phyloP scores from a whole-genome alignment of 1,284 basidiomycete genomes.

The Naganishia cerealis region DNA sequence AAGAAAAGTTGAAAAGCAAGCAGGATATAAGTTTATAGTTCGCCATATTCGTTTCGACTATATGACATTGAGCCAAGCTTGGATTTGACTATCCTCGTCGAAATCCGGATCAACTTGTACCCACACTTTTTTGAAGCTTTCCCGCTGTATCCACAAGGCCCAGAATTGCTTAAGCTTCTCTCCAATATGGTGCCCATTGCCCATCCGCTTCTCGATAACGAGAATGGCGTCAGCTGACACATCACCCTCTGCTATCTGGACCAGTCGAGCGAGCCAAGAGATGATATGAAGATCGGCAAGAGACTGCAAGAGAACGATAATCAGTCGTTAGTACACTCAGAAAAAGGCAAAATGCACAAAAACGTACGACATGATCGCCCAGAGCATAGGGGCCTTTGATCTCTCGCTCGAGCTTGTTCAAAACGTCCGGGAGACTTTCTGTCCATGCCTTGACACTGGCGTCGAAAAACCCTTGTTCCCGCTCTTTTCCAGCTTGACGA shows the following conservation, averaged over 20 bases:
- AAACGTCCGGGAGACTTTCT: slow-evolving; percentile 55
- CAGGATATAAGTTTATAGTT: slow-evolving; percentile 6
- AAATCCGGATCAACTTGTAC: slow-evolving; percentile 34
- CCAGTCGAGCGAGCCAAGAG: slow-evolving; percentile 70
- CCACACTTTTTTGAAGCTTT: slow-evolving; percentile 70
- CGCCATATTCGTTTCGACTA: neutral
- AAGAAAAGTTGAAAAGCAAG: slow-evolving; percentile 2
- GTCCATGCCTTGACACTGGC: slow-evolving; percentile 56
- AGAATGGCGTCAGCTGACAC: slow-evolving; percentile 55
- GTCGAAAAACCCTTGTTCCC: slow-evolving; percentile 50
- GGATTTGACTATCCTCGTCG: slow-evolving; percentile 22
- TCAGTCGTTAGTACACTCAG: slow-evolving; percentile 6
- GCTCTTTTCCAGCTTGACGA: slow-evolving; percentile 42
- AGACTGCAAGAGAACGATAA: slow-evolving; percentile 55
- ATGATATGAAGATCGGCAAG: slow-evolving; percentile 77
- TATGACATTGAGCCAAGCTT: slow-evolving; percentile 23
- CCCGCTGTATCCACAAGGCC: slow-evolving; percentile 64
- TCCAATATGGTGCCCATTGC: slow-evolving; percentile 43
- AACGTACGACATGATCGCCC: slow-evolving; percentile 59
- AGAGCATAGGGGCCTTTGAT: slow-evolving; percentile 71
- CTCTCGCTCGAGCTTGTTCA: slow-evolving; percentile 60
- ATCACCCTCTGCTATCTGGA: slow-evolving; percentile 62
- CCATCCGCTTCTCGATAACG: slow-evolving; percentile 44
- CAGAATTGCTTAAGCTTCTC: slow-evolving; percentile 58
- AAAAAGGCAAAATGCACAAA: neutral